phyloP scores from a whole-genome alignment of 1,284 basidiomycete species.

The Naganishia liquefaciens region DNA sequence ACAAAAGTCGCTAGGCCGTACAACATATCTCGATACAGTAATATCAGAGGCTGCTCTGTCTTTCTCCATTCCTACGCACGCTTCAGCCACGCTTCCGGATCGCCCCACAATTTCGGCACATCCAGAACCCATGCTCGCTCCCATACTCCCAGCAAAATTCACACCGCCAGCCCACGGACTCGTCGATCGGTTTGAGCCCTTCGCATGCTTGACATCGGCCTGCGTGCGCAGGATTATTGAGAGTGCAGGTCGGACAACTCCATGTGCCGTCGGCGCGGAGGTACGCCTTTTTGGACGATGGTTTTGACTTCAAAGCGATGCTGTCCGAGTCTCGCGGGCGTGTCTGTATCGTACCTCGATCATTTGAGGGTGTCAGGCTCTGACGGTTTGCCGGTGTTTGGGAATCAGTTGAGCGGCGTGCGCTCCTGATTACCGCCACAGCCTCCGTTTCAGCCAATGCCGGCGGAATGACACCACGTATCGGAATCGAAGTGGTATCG shows the following conservation, averaged over 20 bases:
- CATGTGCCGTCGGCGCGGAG: conserved; percentile 23
- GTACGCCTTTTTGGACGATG: conserved; percentile 14
- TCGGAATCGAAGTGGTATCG: background rate
- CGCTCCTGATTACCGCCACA: conserved; percentile 1
- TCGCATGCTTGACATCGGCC: conserved; percentile 30
- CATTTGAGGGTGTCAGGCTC: background rate
- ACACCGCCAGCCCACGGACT: conserved; percentile 65
- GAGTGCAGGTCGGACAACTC: conserved; percentile 28
- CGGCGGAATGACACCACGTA: conserved; percentile 8
- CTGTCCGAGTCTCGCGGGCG: no score
- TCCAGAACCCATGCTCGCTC: conserved; percentile 69
- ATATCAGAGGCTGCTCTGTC: no score
- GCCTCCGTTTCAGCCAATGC: conserved; percentile 17
- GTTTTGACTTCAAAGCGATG: background rate
- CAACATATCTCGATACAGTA: no score
- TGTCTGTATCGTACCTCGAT: no score
- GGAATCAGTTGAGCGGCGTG: background rate
- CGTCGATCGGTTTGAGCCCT: conserved; percentile 34
- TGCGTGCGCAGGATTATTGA: conserved; percentile 27
- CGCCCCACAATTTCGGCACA: conserved; percentile 67
- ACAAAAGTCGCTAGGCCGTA: no score
- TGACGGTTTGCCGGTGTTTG: background rate
- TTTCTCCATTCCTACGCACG: background rate
- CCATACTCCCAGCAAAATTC: conserved; percentile 65
- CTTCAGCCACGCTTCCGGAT: conserved; percentile 3